phyloP scores from a whole-genome alignment of 352 stramenopile species.

The Aphanomyces stellatus region DNA sequence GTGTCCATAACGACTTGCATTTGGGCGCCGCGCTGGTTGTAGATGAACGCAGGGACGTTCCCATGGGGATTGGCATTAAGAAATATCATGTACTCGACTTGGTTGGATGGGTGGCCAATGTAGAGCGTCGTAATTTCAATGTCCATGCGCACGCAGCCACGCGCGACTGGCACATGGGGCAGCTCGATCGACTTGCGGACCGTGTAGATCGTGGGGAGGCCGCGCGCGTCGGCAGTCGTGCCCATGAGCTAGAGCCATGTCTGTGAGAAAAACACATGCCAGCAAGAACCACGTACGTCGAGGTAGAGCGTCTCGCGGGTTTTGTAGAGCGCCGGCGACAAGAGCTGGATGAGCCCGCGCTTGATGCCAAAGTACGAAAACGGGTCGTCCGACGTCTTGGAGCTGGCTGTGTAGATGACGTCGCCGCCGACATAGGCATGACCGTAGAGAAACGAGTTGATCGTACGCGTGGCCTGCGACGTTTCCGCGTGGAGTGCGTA shows the following conservation, averaged over 20 bases:
- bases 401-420: constrained; percentile 55
- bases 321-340: constrained; percentile 31
- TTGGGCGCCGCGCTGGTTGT: constrained; percentile 11
- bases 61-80: not conserved
- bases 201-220: constrained; percentile 29
- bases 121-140: constrained; percentile 1
- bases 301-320: constrained; percentile 39
- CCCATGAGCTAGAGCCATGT: constrained; percentile 26
- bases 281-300: constrained; percentile 2
- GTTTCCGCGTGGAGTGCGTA: constrained; percentile 52
- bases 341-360: constrained; percentile 61
- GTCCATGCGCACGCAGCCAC: not conserved
- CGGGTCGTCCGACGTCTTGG: constrained; percentile 35
- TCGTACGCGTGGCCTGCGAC: constrained; percentile 51
- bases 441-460: constrained; percentile 57
- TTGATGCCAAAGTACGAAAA: constrained; percentile 71
- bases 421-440: constrained; percentile 63
- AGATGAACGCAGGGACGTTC: constrained; percentile 11
- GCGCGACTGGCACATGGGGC: not conserved
- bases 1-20: not conserved
- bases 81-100: not conserved
- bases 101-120: not conserved
- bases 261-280: not conserved
- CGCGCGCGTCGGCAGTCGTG: constrained; percentile 25
- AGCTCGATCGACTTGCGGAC: not conserved